Percentiles rank a stretch among this genome's conserved stretches.
Evolutionary conservation across 2,329 filamentous ascomycete species (phyloP).

Genomic region (Ophiocordyceps unilateralis): DNA sequence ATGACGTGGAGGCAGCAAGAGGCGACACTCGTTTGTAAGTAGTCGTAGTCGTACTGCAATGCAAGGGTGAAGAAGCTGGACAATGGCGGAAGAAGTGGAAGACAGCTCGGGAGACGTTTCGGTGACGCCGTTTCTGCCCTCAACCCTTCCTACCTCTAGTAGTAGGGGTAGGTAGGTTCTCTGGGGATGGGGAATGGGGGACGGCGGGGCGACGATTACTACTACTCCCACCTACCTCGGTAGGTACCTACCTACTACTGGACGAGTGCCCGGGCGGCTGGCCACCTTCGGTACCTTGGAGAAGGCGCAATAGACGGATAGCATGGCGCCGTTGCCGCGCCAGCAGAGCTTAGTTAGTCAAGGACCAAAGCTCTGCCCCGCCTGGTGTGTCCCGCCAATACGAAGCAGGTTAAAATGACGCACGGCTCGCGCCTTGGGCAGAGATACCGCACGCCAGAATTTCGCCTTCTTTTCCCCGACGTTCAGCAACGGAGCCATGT

Average conservation of each 20-base stretch:
- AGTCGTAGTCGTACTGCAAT: too few species aligned
- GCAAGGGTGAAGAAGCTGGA: not conserved
- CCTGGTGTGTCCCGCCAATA: constrained; percentile 1
- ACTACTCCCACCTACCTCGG: too few species aligned
- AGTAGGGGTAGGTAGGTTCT: too few species aligned
- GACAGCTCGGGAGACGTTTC: not conserved
- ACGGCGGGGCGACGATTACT: not conserved
- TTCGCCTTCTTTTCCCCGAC: not conserved
- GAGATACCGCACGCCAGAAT: not conserved
- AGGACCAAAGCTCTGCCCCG: not conserved
- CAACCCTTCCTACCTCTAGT: too few species aligned
- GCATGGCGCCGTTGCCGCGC: not conserved
- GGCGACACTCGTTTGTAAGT: too few species aligned
- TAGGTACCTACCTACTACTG: too few species aligned
- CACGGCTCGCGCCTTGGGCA: not conserved
- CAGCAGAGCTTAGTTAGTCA: not conserved
- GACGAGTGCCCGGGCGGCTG: not conserved
- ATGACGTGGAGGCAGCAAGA: not conserved
- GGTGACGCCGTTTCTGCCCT: too few species aligned
- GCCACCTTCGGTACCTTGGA: not conserved
- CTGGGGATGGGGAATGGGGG: not conserved
- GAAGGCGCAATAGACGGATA: not conserved
- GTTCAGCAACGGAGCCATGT: constrained; percentile 37
- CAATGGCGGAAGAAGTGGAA: not conserved
- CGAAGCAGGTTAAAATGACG: not conserved